Evolutionary conservation across 2,329 filamentous ascomycete species (phyloP).

Genomic region (Beauveria asiatica): DNA sequence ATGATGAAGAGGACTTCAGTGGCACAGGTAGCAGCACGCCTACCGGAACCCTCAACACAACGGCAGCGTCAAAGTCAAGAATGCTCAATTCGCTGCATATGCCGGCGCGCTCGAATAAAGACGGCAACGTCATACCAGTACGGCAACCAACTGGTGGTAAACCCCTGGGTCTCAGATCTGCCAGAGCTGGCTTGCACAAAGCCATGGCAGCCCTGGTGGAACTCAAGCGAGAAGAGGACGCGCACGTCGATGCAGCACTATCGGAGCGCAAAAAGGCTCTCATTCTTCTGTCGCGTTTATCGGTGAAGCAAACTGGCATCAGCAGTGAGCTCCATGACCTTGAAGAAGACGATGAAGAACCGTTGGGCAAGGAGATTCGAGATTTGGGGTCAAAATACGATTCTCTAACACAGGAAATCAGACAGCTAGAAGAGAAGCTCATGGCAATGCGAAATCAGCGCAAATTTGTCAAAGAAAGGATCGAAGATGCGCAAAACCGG

Average conservation of each 20-base stretch:
- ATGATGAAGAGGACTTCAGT: conserved; percentile 25
- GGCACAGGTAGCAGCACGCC: conserved; percentile 35
- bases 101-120: conserved; percentile 27
- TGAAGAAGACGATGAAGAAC: conserved; percentile 46
- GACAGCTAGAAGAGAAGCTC: conserved; percentile 55
- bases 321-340: conserved; percentile 43
- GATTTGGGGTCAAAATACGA: conserved; percentile 48
- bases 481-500: conserved; percentile 54
- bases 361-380: conserved; percentile 52
- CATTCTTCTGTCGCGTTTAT: conserved; percentile 45
- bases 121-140: conserved; percentile 50
- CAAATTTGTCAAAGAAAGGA: conserved; percentile 48
- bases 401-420: conserved; percentile 53
- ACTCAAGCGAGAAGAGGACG: conserved; percentile 61
- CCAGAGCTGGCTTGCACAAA: conserved; percentile 55
- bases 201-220: conserved; percentile 56
- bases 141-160: conserved; percentile 44
- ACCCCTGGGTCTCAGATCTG: conserved; percentile 49
- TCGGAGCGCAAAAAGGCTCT: conserved; percentile 49
- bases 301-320: conserved; percentile 41
- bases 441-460: conserved; percentile 51
- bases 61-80: conserved; percentile 29
- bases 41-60: conserved; percentile 31
- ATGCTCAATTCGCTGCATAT: conserved; percentile 35
- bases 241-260: conserved; percentile 48